Conservation (phyloP, 2,329 filamentous ascomycete species). For the Trichoderma koningii region DNA sequence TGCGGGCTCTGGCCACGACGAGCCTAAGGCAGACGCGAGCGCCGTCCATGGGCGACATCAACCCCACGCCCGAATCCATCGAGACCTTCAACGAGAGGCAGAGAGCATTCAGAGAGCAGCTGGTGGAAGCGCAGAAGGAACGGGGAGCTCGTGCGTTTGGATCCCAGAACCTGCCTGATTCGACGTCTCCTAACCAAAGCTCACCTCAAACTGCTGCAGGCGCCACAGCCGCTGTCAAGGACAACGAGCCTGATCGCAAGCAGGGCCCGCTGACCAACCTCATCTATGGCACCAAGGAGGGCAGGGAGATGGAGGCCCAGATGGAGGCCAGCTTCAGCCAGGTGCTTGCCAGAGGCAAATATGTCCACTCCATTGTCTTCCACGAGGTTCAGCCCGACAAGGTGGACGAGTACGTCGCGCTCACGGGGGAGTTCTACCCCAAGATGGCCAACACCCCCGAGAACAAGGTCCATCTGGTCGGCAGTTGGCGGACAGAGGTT, state of each 20-base stretch:
- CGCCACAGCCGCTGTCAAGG: constrained; percentile 56
- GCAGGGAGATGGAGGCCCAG: constrained; percentile 89
- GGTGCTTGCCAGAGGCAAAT: constrained; percentile 92
- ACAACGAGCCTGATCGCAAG: constrained; percentile 63
- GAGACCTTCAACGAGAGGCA: constrained; percentile 80
- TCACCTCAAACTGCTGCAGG: constrained; percentile 43
- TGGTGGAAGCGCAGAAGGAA: constrained; percentile 76
- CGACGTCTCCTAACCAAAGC: constrained; percentile 44
- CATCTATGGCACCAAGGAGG: constrained; percentile 96
- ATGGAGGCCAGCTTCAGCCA: constrained; percentile 96
- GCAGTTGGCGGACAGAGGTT: constrained; percentile 97
- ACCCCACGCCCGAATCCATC: constrained; percentile 64
- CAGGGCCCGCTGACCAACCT: constrained; percentile 77
- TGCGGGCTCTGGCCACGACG: constrained; percentile 62
- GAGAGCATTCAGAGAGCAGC: constrained; percentile 80
- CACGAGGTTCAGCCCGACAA: constrained; percentile 95
- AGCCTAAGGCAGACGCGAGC: constrained; percentile 49
- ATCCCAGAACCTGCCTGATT: constrained; percentile 46
- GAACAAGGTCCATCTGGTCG: constrained; percentile 94
- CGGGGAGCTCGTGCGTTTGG: constrained; percentile 78
- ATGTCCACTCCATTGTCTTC: constrained; percentile 96
- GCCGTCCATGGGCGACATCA: constrained; percentile 85
- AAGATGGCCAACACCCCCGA: constrained; percentile 79
- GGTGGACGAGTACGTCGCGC: constrained; percentile 88
- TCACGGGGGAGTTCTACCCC: constrained; percentile 91